Conservation (phyloP, 176 grass and related monocot species). For the Zoysia pacifica region DNA sequence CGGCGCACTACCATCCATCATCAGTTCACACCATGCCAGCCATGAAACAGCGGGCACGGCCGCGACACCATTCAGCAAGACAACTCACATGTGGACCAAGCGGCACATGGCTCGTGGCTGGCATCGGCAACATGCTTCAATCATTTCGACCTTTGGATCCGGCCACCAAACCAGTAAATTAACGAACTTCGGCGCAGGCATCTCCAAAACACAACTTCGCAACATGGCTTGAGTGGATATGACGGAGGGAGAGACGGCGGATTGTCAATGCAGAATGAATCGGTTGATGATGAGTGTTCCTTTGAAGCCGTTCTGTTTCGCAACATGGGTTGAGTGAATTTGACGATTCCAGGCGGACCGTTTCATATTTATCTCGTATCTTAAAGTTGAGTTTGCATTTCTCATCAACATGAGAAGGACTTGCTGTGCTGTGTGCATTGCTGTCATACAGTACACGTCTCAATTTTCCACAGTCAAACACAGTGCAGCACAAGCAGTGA, state of each 20-base stretch:
- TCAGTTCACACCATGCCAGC: neutral
- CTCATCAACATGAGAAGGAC: neutral
- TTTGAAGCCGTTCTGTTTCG: too few relatives aligned
- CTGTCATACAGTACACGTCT: too few relatives aligned
- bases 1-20: neutral
- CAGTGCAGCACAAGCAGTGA: neutral
- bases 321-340: neutral
- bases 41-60: conserved; percentile 7
- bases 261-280: neutral
- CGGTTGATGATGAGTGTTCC: neutral
- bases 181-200: neutral
- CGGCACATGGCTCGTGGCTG: conserved; percentile 35
- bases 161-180: conserved; percentile 10
- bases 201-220: neutral
- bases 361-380: too few relatives aligned
- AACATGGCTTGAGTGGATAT: too few relatives aligned
- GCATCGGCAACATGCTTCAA: conserved; percentile 42
- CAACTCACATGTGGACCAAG: conserved; percentile 42
- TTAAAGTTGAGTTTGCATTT: too few relatives aligned
- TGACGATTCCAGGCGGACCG: neutral
- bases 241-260: neutral
- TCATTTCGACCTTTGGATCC: conserved; percentile 44
- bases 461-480: too few relatives aligned
- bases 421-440: too few relatives aligned
- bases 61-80: neutral